phyloP scores from a whole-genome alignment of 2,329 filamentous ascomycete genomes.

The Taxawa tesnikishii region DNA sequence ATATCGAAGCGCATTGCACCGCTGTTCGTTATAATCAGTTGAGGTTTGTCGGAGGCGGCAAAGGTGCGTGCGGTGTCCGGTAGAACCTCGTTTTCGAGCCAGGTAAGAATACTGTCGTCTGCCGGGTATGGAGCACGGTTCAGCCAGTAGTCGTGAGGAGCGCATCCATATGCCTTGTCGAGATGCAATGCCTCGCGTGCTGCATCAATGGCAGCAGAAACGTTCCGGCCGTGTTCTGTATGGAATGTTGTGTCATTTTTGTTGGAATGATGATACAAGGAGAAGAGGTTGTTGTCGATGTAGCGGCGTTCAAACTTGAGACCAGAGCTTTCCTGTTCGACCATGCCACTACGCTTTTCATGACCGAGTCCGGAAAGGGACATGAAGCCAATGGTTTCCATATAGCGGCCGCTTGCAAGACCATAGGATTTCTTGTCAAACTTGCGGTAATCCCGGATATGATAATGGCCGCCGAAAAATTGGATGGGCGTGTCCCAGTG shows the following conservation, averaged over 20 bases:
- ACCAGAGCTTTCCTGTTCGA: slow-evolving; percentile 14
- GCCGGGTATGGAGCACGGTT: slow-evolving; percentile 62
- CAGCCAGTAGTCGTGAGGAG: slow-evolving; percentile 71
- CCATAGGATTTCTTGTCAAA: slow-evolving; percentile 71
- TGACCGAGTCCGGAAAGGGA: slow-evolving; percentile 58
- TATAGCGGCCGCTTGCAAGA: slow-evolving; percentile 78
- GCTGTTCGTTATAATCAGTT: slow-evolving; percentile 72
- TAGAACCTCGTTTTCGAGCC: slow-evolving; percentile 65
- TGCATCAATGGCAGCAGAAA: slow-evolving; percentile 55
- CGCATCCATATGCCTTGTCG: slow-evolving; percentile 69
- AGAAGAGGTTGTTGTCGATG: slow-evolving; percentile 87
- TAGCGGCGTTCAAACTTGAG: slow-evolving; percentile 61
- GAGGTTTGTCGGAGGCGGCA: slow-evolving; percentile 33
- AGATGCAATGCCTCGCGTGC: slow-evolving; percentile 61
- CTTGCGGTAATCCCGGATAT: slow-evolving; percentile 71
- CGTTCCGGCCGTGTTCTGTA: slow-evolving; percentile 61
- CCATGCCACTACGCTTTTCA: slow-evolving; percentile 17
- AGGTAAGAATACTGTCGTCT: slow-evolving; percentile 65
- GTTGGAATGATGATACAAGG: slow-evolving; percentile 68
- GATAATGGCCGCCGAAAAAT: slow-evolving; percentile 83
- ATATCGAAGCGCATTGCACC: slow-evolving; percentile 92
- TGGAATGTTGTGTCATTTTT: slow-evolving; percentile 61
- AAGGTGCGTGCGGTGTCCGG: slow-evolving; percentile 46
- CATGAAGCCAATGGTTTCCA: slow-evolving; percentile 92
- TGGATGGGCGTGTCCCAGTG: slow-evolving; percentile 77